Conservation (phyloP, 768 basidiomycete genomes). For the Boletales sp. region DNA sequence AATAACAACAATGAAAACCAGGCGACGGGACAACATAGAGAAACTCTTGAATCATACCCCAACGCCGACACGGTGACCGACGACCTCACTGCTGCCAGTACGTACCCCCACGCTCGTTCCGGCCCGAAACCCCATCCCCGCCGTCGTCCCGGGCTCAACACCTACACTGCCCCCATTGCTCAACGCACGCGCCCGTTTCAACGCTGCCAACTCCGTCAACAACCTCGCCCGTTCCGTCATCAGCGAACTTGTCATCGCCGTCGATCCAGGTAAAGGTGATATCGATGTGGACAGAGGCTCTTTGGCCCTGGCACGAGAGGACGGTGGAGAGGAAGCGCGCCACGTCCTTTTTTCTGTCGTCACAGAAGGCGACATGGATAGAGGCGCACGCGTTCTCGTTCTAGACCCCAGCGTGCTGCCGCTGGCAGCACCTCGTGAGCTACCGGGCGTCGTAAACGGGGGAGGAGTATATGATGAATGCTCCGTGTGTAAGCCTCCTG, state of each 20-base stretch:
- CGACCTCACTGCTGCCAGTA: not conserved
- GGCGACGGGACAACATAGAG: too few species aligned
- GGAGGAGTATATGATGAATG: slow-evolving; percentile 17
- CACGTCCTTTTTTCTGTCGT: not conserved
- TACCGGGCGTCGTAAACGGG: slow-evolving; percentile 6
- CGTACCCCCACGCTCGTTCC: not conserved
- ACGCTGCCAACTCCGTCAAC: slow-evolving; percentile 49
- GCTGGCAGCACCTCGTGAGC: not conserved
- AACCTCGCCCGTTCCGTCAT: slow-evolving; percentile 56
- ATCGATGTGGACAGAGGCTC: not conserved
- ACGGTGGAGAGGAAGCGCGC: not conserved
- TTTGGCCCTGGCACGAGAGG: not conserved
- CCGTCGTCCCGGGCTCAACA: too few species aligned
- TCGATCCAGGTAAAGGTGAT: slow-evolving; percentile 22
- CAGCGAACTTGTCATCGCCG: slow-evolving; percentile 45
- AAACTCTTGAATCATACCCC: slow-evolving; percentile 1
- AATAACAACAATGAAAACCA: too few species aligned
- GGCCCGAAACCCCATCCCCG: not conserved
- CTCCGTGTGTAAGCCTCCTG: not conserved
- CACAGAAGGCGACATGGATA: too few species aligned
- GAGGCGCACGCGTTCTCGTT: too few species aligned
- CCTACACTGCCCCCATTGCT: slow-evolving; percentile 1
- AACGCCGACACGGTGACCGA: slow-evolving; percentile 6
- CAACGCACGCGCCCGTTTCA: slow-evolving; percentile 29
- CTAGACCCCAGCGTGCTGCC: too few species aligned